These are phyloP conservation scores for Colletotrichum magnum DNA, from an alignment of 2,329 filamentous ascomycete genomes.

Conservation along the genomic window DNA sequence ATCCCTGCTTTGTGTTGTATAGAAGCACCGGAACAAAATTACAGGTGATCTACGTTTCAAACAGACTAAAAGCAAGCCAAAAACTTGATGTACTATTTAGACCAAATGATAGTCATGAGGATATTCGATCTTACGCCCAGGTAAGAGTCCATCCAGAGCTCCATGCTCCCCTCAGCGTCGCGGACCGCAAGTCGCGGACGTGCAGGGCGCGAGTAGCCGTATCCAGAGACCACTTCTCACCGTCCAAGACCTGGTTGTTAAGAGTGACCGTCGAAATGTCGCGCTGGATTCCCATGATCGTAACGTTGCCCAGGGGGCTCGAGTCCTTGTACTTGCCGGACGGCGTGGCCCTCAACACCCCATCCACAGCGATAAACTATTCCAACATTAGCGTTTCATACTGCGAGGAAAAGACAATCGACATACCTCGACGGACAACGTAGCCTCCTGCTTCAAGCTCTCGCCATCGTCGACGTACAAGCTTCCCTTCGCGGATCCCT, in stretches of 20 bases:
- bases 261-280: constrained; percentile 62
- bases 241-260: constrained; percentile 61
- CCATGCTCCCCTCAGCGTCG: constrained; percentile 29
- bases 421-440: constrained; percentile 66
- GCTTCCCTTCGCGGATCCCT: constrained; percentile 70
- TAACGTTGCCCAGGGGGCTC: constrained; percentile 73
- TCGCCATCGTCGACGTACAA: constrained; percentile 85
- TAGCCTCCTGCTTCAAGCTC: constrained; percentile 64
- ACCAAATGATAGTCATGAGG: too few species aligned
- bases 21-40: too few species aligned
- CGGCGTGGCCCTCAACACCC: constrained; percentile 62
- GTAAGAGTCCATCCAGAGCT: constrained; percentile 12
- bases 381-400: constrained; percentile 9
- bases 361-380: constrained; percentile 58
- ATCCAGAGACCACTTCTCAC: constrained; percentile 37
- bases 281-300: constrained; percentile 69
- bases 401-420: constrained; percentile 20
- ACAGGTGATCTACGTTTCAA: too few species aligned
- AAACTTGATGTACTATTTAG: too few species aligned
- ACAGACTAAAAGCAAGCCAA: too few species aligned
- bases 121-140: constrained; percentile 15
- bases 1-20: too few species aligned
- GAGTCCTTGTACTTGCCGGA: constrained; percentile 68
- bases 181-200: constrained; percentile 1
- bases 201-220: constrained; percentile 13